Base-by-base conservation (phyloP, 345 rosid species). In the Adansonia digitata region DNA sequence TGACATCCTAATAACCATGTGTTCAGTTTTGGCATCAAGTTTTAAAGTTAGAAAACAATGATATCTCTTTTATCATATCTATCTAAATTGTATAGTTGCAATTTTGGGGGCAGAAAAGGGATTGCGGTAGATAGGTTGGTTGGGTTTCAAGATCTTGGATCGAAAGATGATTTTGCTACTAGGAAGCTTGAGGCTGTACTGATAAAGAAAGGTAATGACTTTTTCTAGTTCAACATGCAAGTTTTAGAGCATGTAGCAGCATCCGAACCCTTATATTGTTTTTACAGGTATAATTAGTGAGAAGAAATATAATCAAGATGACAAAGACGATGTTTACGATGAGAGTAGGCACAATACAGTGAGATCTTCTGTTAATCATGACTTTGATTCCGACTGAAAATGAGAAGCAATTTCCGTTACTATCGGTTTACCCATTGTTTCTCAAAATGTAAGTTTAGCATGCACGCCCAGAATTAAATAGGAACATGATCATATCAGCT, bases 81-180 rank as follows among this genome's bases (percentile, higher is more conserved):
- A 57, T 56, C 69, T 72, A 45, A 24, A 20, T 48, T 45, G n/a
- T 71, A 46, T 43, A 57, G 11, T 51, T 73, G 11, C 56, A 42
- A 46, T 60, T 63, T 74, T 56, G 43, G 45, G n/a, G 76, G 37
- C 78, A 91, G 97, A 79, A 90, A 87, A 79, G 98, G 98, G 72
- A 78, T 91, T 9, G 91, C 97, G 15, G 37, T 69, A 18, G 98
- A 92, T 77, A 88, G 98, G 78, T 60, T 94, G 71, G 84, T 94
- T 22, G 98, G 97, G 56, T 92, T 94, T 82, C 94, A 90, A 87
- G 97, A 91, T 80, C 75, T 92, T 63, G 96, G 90, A 61, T 90
- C 88, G 35, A 94, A 91, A 82, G 97, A 94, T 73, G 97, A 94
- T 85, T 92, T 92, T 79, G 61, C 82, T 55, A 86, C 90, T 7